Evolutionary conservation across 2,329 filamentous ascomycete genomes (phyloP), one percentile per base, ranked within the genome.

Genomic region (Colletotrichum somersetense): DNA sequence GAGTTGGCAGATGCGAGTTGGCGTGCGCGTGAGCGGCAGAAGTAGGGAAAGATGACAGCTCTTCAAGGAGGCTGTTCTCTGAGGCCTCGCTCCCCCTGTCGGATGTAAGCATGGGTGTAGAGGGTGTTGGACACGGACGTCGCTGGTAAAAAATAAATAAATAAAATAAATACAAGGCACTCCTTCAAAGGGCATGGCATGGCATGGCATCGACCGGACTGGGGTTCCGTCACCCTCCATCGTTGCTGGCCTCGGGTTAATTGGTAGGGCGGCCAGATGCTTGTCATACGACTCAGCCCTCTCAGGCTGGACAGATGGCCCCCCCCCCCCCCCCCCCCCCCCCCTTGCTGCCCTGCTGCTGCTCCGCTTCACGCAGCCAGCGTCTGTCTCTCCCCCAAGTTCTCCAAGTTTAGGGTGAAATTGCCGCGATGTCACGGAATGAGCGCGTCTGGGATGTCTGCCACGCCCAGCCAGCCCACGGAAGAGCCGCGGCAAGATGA

Each of bases 61-160:
- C 66, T 72, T 72, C 69, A 69, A 72, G 73, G 76, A 76, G 74
- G 75, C 75, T 75, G 75, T 76, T 74, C 71, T 76, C 52, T 46
- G 74, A 74, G 72, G 71, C 67, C 71, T 73, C 71, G 68, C 74
- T 56, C 44, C 69, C 75, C 75, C 73, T 77, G 77, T 76, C 76
- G 77, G 76, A 76, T 77, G 76, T 68, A 66, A 52, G 71, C 76
- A 75, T 56, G 76, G 76, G 73, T 73, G 66, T 52, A 42, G 68
- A 71, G 58, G 68, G 68, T 55, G 52, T 62, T 58, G 57, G 67
- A 58, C 67, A 71, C 56, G 67, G 59, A 71, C 62, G 70, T 68
- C 50, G 61, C 55, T 73, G 42, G 44, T 30, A 3, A 33, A 42
- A 30, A 40, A 40, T 12, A 40, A 40, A 12, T 26, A 40, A 1